Conservation (phyloP, 768 basidiomycete species). For the Cyathus striatus region DNA sequence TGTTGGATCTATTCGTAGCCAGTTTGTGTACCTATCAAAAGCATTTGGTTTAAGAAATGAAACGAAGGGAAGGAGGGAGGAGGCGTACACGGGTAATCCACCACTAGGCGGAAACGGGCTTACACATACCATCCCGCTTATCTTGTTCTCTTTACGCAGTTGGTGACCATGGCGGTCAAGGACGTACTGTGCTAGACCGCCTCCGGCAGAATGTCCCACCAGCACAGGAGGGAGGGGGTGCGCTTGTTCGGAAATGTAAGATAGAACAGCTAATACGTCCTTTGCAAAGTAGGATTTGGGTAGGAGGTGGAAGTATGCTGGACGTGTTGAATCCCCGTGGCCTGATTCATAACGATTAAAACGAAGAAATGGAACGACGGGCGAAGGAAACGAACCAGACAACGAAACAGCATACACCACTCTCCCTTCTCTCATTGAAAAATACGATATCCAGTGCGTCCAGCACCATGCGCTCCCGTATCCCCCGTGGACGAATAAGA, state of each 20-base stretch:
- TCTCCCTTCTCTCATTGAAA: slow-evolving; percentile 7
- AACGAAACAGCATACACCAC: slow-evolving; percentile 10
- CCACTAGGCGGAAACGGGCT: slow-evolving; percentile 3
- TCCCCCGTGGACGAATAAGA: slow-evolving; percentile 10
- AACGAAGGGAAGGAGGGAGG: neutral
- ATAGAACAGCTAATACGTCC: slow-evolving; percentile 1
- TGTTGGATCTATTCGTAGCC: neutral
- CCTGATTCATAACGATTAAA: neutral
- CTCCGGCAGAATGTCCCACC: slow-evolving; percentile 10
- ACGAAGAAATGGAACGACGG: neutral
- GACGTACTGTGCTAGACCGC: slow-evolving; percentile 8
- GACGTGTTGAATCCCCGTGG: slow-evolving; percentile 2
- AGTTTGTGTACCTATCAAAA: neutral
- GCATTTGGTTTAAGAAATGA: neutral
- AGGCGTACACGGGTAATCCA: neutral
- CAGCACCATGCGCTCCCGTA: slow-evolving; percentile 9
- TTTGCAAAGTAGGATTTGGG: slow-evolving; percentile 3
- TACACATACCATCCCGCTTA: slow-evolving; percentile 1
- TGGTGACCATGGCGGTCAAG: neutral
- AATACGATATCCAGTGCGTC: slow-evolving; percentile 8
- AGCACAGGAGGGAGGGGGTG: neutral
- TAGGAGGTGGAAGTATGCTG: slow-evolving; percentile 4
- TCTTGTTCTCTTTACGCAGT: neutral
- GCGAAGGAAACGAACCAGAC: slow-evolving; percentile 1
- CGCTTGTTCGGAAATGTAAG: neutral